phyloP scores from a whole-genome alignment of 768 basidiomycete genomes.

The Panus rudis region DNA sequence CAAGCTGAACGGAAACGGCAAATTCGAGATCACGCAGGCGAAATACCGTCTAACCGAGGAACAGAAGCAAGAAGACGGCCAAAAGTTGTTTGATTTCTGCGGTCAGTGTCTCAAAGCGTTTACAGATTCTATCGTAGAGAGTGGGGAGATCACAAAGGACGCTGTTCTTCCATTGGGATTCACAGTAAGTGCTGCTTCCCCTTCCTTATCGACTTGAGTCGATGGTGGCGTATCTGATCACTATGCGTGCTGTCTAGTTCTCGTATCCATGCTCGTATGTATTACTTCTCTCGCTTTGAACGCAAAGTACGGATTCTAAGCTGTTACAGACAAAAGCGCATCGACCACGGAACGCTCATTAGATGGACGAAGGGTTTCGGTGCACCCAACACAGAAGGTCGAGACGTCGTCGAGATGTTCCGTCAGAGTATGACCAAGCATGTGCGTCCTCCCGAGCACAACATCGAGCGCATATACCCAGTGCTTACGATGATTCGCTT shows the following conservation, averaged over 20 bases:
- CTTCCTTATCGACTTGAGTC: slow-evolving; percentile 9
- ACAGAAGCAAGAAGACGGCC: slow-evolving; percentile 97
- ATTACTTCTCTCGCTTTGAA: background rate
- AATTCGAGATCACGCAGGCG: slow-evolving; percentile 96
- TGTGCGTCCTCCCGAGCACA: slow-evolving; percentile 35
- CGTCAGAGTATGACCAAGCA: slow-evolving; percentile 68
- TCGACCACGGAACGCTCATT: slow-evolving; percentile 91
- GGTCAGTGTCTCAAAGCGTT: slow-evolving; percentile 90
- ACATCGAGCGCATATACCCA: background rate
- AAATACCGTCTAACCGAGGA: slow-evolving; percentile 97
- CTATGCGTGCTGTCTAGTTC: too few relatives aligned
- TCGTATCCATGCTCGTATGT: slow-evolving; percentile 91
- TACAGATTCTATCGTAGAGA: slow-evolving; percentile 63
- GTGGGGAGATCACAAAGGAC: slow-evolving; percentile 44
- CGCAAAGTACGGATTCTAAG: slow-evolving; percentile 1
- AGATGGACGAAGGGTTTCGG: slow-evolving; percentile 99
- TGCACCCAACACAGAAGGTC: slow-evolving; percentile 83
- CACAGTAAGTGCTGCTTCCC: slow-evolving; percentile 54
- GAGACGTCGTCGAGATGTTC: slow-evolving; percentile 93
- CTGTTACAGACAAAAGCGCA: slow-evolving; percentile 69
- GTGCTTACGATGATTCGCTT: background rate
- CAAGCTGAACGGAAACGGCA: slow-evolving; percentile 83
- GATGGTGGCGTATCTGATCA: slow-evolving; percentile 7
- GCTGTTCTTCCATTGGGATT: slow-evolving; percentile 80
- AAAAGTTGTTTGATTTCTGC: slow-evolving; percentile 95